A percentile compares a stretch with the other conserved stretches of the same genome.
phyloP scores from a whole-genome alignment of 257 asterid species.

The Solanum microdontum region DNA sequence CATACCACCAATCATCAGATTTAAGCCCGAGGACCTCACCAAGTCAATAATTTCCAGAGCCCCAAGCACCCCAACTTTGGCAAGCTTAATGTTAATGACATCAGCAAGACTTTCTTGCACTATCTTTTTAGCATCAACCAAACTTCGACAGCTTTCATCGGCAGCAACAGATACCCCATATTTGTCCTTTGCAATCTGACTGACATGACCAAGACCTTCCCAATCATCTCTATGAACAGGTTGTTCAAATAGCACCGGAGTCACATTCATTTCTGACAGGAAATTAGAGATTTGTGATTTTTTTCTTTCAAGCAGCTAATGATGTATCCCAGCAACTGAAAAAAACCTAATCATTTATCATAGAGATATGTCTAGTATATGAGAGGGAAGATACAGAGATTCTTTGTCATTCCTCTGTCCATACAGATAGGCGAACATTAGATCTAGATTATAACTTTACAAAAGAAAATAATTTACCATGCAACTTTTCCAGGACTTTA shows the following conservation, averaged over 20 bases:
- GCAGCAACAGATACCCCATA: slow-evolving; percentile 83
- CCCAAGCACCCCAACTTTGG: slow-evolving; percentile 79
- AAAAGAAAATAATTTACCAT: slow-evolving; percentile 30
- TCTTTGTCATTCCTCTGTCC: background rate
- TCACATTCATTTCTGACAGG: slow-evolving; percentile 60
- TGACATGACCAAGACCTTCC: slow-evolving; percentile 68
- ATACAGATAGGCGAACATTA: background rate
- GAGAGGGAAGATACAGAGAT: background rate
- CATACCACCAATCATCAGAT: slow-evolving; percentile 93
- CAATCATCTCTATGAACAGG: slow-evolving; percentile 93
- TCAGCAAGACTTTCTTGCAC: slow-evolving; percentile 59
- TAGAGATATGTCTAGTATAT: background rate
- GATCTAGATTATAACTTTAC: background rate
- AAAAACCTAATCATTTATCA: background rate
- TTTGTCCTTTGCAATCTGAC: slow-evolving; percentile 47
- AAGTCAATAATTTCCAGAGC: slow-evolving; percentile 70
- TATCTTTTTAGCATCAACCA: slow-evolving; percentile 61
- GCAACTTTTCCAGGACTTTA: slow-evolving; percentile 59
- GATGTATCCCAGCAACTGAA: background rate
- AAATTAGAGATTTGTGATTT: background rate
- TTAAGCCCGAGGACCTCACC: slow-evolving; percentile 51
- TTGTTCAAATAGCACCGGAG: slow-evolving; percentile 78
- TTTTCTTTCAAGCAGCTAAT: background rate
- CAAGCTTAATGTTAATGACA: slow-evolving; percentile 78
- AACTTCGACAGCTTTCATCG: slow-evolving; percentile 82